A percentile compares a stretch with the other conserved stretches of the same genome.
phyloP scores from a whole-genome alignment of 352 stramenopile species.

The Pythium guiyangense region DNA sequence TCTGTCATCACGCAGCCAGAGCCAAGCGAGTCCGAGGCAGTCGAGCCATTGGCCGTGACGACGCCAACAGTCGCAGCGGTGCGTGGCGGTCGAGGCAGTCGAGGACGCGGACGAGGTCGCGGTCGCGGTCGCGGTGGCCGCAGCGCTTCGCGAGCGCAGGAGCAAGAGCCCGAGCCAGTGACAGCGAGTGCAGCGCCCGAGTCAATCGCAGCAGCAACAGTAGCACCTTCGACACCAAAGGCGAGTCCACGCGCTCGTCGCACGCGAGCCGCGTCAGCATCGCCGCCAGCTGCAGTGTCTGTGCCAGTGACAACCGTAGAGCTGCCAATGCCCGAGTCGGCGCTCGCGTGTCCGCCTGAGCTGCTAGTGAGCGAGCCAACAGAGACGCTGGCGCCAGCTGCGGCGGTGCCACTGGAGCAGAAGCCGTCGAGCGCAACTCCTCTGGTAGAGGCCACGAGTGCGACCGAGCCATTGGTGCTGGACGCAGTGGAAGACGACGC shows the following conservation, averaged over 20 bases:
- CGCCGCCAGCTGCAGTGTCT: not conserved
- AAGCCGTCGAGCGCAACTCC: no score
- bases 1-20: not conserved
- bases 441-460: not conserved
- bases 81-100: not conserved
- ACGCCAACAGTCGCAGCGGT: conserved; percentile 19
- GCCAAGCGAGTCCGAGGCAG: not conserved
- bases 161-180: not conserved
- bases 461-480: not conserved
- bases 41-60: not conserved
- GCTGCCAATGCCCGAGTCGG: no score
- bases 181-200: not conserved
- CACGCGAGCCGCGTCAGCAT: no score
- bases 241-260: not conserved
- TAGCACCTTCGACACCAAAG: no score
- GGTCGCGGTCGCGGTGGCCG: not conserved
- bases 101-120: conserved; percentile 3
- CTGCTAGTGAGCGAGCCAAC: no score
- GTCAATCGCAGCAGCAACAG: not conserved
- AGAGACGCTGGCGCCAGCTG: no score
- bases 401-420: no score
- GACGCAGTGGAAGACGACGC: conserved; percentile 23
- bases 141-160: not conserved
- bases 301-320: no score
- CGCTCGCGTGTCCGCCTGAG: no score